These are phyloP conservation scores for Lipomyces yamadae DNA, from an alignment of 805 yeast genomes.

Conservation along the genomic window DNA sequence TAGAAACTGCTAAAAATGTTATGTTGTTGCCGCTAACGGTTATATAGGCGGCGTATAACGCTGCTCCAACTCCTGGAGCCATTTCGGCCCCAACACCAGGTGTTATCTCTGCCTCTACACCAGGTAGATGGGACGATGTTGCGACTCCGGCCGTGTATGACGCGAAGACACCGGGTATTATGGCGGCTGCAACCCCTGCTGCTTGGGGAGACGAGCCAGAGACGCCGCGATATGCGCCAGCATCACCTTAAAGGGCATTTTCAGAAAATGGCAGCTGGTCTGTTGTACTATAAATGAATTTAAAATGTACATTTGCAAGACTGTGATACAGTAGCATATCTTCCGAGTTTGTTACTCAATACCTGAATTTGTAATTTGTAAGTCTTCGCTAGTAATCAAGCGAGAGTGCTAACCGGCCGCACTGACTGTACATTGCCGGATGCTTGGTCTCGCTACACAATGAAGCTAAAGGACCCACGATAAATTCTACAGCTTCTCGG, in stretches of 20 bases:
- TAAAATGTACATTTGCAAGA: neutral
- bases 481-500: no score
- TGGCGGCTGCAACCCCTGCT: constrained; percentile 38
- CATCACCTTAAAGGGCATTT: constrained; percentile 24
- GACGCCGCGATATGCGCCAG: constrained; percentile 42
- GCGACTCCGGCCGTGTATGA: constrained; percentile 46
- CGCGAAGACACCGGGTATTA: constrained; percentile 45
- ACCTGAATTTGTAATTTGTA: no score
- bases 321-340: neutral
- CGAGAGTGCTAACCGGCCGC: no score
- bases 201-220: constrained; percentile 37
- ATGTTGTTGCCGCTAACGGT: neutral
- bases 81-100: constrained; percentile 53
- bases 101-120: constrained; percentile 48
- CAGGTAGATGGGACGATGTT: constrained; percentile 43
- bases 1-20: constrained; percentile 40
- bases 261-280: neutral
- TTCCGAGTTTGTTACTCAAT: neutral
- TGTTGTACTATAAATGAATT: neutral
- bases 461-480: no score
- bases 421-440: no score
- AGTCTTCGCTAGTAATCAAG: no score
- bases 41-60: constrained; percentile 28
- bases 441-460: no score
- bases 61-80: constrained; percentile 47